Percentiles rank a stretch among this genome's conserved stretches.
Conservation (phyloP, 345 rosid species). For the Moricandia arvensis region DNA sequence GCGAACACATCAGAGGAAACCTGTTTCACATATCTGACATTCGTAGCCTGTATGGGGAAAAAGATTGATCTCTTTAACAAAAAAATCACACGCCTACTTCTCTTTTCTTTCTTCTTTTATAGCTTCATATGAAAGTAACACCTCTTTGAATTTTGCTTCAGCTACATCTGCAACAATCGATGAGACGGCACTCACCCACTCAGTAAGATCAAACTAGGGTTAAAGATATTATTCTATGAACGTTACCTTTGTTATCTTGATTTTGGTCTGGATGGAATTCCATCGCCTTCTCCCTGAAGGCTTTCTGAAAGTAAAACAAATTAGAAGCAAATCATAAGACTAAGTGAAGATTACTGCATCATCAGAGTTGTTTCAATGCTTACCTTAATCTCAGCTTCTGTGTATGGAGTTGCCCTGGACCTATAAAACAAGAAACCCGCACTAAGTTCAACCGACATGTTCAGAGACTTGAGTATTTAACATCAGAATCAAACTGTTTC, state of each 20-base stretch:
- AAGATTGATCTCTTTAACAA: neutral
- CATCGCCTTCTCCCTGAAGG: constrained; percentile 85
- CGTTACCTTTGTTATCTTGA: constrained; percentile 82
- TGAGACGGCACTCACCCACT: neutral
- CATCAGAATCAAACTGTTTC: neutral
- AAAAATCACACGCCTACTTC: constrained; percentile 28
- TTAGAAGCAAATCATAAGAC: constrained; percentile 1
- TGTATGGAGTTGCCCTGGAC: constrained; percentile 65
- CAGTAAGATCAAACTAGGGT: neutral
- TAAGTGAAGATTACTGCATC: neutral
- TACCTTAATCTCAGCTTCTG: constrained; percentile 98
- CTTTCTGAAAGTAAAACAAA: constrained; percentile 52
- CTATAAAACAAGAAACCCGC: constrained; percentile 37
- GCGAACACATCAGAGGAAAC: neutral
- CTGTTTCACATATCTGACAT: constrained; percentile 4
- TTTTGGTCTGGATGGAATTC: constrained; percentile 97
- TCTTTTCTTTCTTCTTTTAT: constrained; percentile 70
- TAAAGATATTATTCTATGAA: neutral
- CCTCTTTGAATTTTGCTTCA: constrained; percentile 92
- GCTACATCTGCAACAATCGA: constrained; percentile 62
- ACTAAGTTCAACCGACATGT: neutral
- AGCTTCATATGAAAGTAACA: constrained; percentile 84
- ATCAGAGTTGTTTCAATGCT: neutral
- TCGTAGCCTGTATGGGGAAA: neutral
- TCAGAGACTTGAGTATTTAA: neutral